Percentiles rank a stretch among this genome's conserved stretches.
phyloP scores from a whole-genome alignment of 2,329 filamentous ascomycete genomes.

The Ceratocystis variospora region DNA sequence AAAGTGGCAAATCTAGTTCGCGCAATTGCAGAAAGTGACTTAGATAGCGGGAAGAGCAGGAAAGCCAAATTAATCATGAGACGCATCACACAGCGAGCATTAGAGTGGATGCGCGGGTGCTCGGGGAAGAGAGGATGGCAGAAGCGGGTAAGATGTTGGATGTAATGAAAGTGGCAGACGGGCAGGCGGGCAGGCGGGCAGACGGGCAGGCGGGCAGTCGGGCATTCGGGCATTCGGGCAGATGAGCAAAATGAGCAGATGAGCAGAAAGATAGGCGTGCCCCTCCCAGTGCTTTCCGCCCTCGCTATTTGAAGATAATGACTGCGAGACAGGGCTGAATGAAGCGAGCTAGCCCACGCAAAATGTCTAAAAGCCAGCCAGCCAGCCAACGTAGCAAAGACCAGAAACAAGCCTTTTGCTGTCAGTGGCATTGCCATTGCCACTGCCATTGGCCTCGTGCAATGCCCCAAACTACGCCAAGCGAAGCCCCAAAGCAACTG shows the following conservation, averaged over 20 bases:
- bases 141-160: too few relatives aligned
- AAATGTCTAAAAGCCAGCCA: neutral
- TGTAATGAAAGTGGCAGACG: too few relatives aligned
- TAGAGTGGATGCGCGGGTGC: too few relatives aligned
- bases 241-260: too few relatives aligned
- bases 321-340: slow-evolving; percentile 11
- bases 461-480: neutral
- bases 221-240: too few relatives aligned
- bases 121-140: too few relatives aligned
- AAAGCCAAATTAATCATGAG: neutral
- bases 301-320: slow-evolving; percentile 10
- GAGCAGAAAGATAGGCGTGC: too few relatives aligned
- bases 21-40: slow-evolving; percentile 2
- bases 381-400: neutral
- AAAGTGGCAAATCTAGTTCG: slow-evolving; percentile 1
- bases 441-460: neutral
- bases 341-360: neutral
- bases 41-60: neutral
- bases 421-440: neutral
- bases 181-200: too few relatives aligned
- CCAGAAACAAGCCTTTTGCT: neutral
- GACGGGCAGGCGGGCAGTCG: too few relatives aligned
- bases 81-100: neutral
- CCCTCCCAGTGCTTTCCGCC: neutral
- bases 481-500: neutral